These are phyloP conservation scores for Auricularia sp. DNA, from an alignment of 768 basidiomycete genomes.

Conservation along the genomic window DNA sequence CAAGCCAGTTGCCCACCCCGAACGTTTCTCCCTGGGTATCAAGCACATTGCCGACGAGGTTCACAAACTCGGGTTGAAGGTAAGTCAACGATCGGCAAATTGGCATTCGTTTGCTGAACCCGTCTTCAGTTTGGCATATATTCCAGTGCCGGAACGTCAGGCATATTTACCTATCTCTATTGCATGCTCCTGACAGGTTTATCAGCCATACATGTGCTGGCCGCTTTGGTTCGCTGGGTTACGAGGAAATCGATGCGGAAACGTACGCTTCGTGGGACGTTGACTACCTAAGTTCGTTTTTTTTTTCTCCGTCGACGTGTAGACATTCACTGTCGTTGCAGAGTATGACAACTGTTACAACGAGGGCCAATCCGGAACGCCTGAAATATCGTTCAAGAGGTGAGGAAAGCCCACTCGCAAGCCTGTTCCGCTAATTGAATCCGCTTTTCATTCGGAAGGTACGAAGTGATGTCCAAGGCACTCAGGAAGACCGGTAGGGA, in stretches of 20 bases:
- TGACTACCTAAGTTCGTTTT: constrained; percentile 27
- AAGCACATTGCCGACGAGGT: constrained; percentile 12
- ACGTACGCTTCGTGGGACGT: constrained; percentile 31
- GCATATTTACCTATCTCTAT: constrained; percentile 23
- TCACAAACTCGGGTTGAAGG: constrained; percentile 14
- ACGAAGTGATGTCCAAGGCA: constrained; percentile 28
- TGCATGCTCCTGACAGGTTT: constrained; percentile 10
- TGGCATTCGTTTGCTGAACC: no score
- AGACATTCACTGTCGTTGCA: background rate
- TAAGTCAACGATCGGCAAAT: background rate
- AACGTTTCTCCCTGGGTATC: constrained; percentile 13
- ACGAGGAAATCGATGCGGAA: constrained; percentile 32
- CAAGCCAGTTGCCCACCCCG: constrained; percentile 10
- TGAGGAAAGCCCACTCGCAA: background rate
- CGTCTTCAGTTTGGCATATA: constrained; percentile 5
- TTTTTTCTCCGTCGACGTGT: background rate
- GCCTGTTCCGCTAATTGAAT: background rate
- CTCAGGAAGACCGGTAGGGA: constrained; percentile 30
- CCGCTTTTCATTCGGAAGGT: constrained; percentile 11
- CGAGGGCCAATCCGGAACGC: constrained; percentile 27
- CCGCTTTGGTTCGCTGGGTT: constrained; percentile 30
- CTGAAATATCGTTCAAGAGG: constrained; percentile 25
- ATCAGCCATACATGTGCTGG: constrained; percentile 26
- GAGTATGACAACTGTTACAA: constrained; percentile 35
- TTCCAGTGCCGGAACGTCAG: constrained; percentile 5